Evolutionary conservation across 2,329 filamentous ascomycete species (phyloP), one percentile per base, ranked within the genome.

Genomic region (Aureobasidium sp.): DNA sequence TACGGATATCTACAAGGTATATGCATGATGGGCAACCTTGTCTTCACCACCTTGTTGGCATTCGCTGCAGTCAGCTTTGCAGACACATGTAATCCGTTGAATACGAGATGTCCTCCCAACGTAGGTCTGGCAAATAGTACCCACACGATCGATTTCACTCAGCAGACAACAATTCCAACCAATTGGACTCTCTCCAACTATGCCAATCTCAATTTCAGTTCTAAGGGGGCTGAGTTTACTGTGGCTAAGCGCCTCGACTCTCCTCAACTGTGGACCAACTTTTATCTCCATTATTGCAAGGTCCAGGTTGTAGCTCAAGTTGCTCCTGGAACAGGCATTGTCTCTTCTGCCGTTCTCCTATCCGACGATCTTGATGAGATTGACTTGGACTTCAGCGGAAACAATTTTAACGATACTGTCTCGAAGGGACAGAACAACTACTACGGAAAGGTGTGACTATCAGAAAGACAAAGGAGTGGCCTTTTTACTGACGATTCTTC

Each of bases 271-370:
- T 69, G 67, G 63, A 72, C 72, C 12, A 57, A 73, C 46, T 79
- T 81, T 68, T 82, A 81, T 71, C 76, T 84, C 68, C 76, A 82
- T 68, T 83, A 82, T 66, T 82, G 82, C 55, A 77, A 76, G 61
- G 72, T 83, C 43, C 75, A 78, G 44, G 73, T 81, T 26, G 70
- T 77, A 59, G 72, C 81, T 67, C 75, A 77, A 67, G 76, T 80
- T 3, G 76, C 80, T 3, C 70, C 75, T 6, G 81, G 81, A 55
- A 69, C 66, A n/a, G 80, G 80, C 27, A 79, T 82, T 61, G 74
- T 82, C 64, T 79, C 76, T 65, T 77, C 74, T 63, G 76, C 80
- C 61, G 80, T 82, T 17, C 69, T 82, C 56, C 74, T 81, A 69
- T 79, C 80, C 5, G 77, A 81, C 68, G 76, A 76, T 63, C 73